Base-by-base conservation (phyloP, 192 early-diverging fungal species). In the Umbelopsis sp. region DNA sequence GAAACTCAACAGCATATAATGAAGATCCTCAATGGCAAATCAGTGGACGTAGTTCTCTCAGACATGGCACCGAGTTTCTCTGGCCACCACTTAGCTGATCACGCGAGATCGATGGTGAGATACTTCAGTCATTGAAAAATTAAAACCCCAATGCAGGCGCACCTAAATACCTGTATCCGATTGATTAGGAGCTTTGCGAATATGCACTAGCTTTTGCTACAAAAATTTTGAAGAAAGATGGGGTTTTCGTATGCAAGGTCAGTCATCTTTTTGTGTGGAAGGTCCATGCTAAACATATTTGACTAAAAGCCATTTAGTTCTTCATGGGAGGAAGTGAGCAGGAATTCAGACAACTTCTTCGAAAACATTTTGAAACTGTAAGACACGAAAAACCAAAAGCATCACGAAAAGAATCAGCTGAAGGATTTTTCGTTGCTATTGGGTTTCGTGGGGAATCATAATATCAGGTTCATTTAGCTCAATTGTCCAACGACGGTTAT, bases 41-140 rank as follows among this genome's bases (percentile, higher is more conserved):
- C 52, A 21, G 89, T 83, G 11, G 82, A 86, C 14, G 68, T 83
- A 14, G 65, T 91, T 6, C 49, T 87, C 26, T 88, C 87, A 17
- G 94, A 96, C 53, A 94, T 96, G 93, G 91, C 92, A 20, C 94
- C 92, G 56, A 82, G 89, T 52, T 93, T 93, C 65, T 89, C 90
- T 8, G 93, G 93, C 3, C 80, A 83, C 65, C 87, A 89, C 49
- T 80, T 85, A 4, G 83, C 86, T 4, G 93, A 96, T 74, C 88
- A 91, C 8, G 81, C 82, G 1, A 71, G 81, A 56, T 87, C 88
- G 0, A 89, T 89, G 87, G 77, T 81, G 72, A 77, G 43, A 32
- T 20, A 32, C 41, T 41, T 22, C 6, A 1, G 43, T 52, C n/a
- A 4, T n/a, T 4, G 47, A 0, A 3, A n/a, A 21, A 21, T 16